A percentile compares a stretch with the other conserved stretches of the same genome.
Conservation (phyloP, 495 filamentous ascomycete genomes). For the Xylaria grammica region DNA sequence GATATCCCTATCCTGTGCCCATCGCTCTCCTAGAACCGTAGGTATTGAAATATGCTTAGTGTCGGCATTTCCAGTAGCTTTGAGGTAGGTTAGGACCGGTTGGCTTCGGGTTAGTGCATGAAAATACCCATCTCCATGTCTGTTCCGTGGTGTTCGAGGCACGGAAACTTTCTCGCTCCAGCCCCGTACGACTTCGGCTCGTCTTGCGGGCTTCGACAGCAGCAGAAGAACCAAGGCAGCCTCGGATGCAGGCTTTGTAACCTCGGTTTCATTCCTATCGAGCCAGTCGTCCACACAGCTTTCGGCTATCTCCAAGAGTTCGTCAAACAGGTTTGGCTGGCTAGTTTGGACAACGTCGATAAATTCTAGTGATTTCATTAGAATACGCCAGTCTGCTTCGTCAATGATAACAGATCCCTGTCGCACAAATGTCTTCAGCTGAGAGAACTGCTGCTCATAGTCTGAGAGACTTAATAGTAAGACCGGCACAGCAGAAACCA, state of each 20-base stretch:
- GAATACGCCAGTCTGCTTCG: slow-evolving; percentile 9
- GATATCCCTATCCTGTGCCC: slow-evolving; percentile 52
- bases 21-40: slow-evolving; percentile 40
- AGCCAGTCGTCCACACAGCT: slow-evolving; percentile 46
- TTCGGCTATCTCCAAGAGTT: slow-evolving; percentile 29
- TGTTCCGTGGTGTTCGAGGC: slow-evolving; percentile 34
- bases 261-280: slow-evolving; percentile 46
- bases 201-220: slow-evolving; percentile 35
- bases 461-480: slow-evolving; percentile 32
- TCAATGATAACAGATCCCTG: slow-evolving; percentile 23
- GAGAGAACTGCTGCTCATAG: background rate
- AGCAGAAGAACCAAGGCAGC: slow-evolving; percentile 48
- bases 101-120: slow-evolving; percentile 43
- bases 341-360: slow-evolving; percentile 15
- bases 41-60: slow-evolving; percentile 19
- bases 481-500: slow-evolving; percentile 50
- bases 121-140: slow-evolving; percentile 48
- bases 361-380: slow-evolving; percentile 19
- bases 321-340: slow-evolving; percentile 24
- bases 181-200: slow-evolving; percentile 38
- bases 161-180: slow-evolving; percentile 45
- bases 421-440: slow-evolving; percentile 13
- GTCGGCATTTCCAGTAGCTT: slow-evolving; percentile 1
- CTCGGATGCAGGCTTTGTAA: slow-evolving; percentile 47
- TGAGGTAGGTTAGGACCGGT: slow-evolving; percentile 4